Percentiles rank a stretch among this genome's conserved stretches.
These are phyloP conservation scores for Gracilaria gracilis DNA, from an alignment of 23 red algal genomes.

Conservation along the genomic window DNA sequence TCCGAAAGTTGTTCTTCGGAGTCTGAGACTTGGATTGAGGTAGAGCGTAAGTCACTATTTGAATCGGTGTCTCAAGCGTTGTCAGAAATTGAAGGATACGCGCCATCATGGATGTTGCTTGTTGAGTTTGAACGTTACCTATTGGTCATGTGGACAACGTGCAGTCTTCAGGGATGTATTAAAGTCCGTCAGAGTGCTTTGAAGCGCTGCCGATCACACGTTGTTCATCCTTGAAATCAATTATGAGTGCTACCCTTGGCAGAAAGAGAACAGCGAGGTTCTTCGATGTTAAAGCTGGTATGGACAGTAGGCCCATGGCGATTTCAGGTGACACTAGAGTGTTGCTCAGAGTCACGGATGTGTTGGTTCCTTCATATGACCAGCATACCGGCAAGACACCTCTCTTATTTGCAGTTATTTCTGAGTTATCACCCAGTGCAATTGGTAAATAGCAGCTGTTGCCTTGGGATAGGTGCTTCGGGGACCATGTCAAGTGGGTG, in stretches of 20 bases:
- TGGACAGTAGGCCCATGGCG: neutral
- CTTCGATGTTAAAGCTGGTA: neutral
- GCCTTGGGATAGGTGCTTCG: neutral
- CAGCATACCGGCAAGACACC: neutral
- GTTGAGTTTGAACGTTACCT: neutral
- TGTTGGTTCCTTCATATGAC: neutral
- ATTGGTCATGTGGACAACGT: too few relatives aligned
- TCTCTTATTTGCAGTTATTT: neutral
- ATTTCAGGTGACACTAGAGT: neutral
- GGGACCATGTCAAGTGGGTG: neutral
- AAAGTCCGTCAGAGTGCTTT: neutral
- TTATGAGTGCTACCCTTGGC: neutral
- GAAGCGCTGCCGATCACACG: neutral
- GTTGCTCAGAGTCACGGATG: neutral
- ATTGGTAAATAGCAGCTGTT: neutral
- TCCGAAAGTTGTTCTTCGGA: too few relatives aligned
- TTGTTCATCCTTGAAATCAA: neutral
- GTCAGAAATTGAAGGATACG: too few relatives aligned
- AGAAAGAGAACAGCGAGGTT: neutral
- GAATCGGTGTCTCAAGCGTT: too few relatives aligned
- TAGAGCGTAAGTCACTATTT: too few relatives aligned
- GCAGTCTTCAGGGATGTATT: constrained; percentile 2
- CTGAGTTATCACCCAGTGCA: constrained; percentile 28
- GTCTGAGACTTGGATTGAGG: too few relatives aligned
- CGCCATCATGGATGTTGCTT: too few relatives aligned